Conservation (phyloP, 331 rosid genomes). For the Telfairia occidentalis region DNA sequence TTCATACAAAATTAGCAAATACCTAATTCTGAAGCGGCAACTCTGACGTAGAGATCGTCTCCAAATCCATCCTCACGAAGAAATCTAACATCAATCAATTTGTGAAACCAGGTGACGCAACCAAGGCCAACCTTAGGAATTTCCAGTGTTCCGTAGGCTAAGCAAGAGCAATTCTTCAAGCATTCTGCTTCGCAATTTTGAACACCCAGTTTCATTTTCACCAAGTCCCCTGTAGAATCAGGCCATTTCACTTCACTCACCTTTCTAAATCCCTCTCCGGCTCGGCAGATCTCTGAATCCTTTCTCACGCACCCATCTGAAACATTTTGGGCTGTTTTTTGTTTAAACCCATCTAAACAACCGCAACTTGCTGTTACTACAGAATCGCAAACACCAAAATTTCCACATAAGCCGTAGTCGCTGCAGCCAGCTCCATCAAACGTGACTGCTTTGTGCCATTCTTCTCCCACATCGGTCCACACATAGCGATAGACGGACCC, state of each 20-base stretch:
- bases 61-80: background rate
- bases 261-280: constrained; percentile 23
- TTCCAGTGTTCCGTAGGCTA: constrained; percentile 9
- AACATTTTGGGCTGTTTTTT: constrained; percentile 13
- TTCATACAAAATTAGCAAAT: background rate
- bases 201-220: background rate
- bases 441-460: constrained; percentile 23
- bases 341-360: constrained; percentile 22
- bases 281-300: constrained; percentile 10
- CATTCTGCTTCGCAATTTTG: constrained; percentile 18
- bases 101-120: constrained; percentile 20
- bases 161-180: constrained; percentile 23
- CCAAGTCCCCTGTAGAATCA: constrained; percentile 3
- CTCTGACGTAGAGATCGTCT: constrained; percentile 18
- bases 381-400: constrained; percentile 21
- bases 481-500: constrained; percentile 3
- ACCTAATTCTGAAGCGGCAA: constrained; percentile 23
- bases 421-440: constrained; percentile 35
- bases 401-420: constrained; percentile 35
- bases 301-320: constrained; percentile 20
- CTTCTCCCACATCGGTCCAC: constrained; percentile 20
- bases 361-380: background rate
- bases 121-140: constrained; percentile 11
- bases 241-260: constrained; percentile 16
- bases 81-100: constrained; percentile 19